Evolutionary conservation across 306 rosid genomes (phyloP).

Genomic region (Cicer cuneatum): DNA sequence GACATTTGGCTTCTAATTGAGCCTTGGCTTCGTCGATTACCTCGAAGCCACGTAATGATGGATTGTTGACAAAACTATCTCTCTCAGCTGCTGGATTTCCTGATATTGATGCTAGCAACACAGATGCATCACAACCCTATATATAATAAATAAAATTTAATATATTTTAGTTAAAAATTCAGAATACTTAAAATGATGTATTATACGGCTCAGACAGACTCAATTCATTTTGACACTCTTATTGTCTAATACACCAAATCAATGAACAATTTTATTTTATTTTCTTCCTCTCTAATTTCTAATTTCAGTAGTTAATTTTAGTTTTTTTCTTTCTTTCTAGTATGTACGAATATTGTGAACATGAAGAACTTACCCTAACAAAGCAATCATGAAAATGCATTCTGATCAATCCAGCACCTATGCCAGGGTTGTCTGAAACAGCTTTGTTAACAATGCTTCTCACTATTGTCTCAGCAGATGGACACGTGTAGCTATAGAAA

Average conservation of each 20-base stretch:
- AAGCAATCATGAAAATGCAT: slow-evolving; percentile 48
- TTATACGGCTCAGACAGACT: too few relatives aligned
- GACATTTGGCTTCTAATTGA: slow-evolving; percentile 35
- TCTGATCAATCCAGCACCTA: slow-evolving; percentile 42
- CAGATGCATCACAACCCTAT: slow-evolving; percentile 48
- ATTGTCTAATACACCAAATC: too few relatives aligned
- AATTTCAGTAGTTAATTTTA: too few relatives aligned
- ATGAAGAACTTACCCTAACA: slow-evolving; percentile 39
- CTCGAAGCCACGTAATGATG: slow-evolving; percentile 43
- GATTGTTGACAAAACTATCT: slow-evolving; percentile 36
- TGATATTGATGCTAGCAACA: slow-evolving; percentile 36
- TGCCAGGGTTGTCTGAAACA: slow-evolving; percentile 36
- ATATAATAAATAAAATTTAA: neutral
- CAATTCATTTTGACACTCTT: too few relatives aligned
- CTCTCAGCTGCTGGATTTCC: slow-evolving; percentile 34
- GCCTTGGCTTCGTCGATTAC: slow-evolving; percentile 33
- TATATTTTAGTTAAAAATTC: neutral
- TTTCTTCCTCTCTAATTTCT: too few relatives aligned
- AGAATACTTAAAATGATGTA: too few relatives aligned
- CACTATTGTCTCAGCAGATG: slow-evolving; percentile 39
- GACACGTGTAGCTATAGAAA: slow-evolving; percentile 37
- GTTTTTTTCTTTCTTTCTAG: too few relatives aligned
- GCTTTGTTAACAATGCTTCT: slow-evolving; percentile 33
- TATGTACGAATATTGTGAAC: neutral
- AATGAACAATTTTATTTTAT: too few relatives aligned